Evolutionary conservation across 176 grass and related monocot species (phyloP).

Genomic region (Oropetium thomaeum): DNA sequence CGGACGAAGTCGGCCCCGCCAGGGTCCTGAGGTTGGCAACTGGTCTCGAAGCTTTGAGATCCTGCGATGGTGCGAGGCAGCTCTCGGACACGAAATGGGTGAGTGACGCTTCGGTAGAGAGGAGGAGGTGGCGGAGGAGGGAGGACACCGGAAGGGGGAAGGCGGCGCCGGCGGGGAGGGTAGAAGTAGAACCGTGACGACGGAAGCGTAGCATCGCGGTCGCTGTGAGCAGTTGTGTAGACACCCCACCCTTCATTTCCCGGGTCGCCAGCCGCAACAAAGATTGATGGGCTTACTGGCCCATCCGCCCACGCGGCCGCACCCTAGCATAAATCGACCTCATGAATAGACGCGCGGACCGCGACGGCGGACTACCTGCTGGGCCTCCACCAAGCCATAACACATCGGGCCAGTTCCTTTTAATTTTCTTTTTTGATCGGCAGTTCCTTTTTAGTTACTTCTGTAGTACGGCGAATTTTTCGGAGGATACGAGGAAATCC

Average conservation of each 20-base stretch:
- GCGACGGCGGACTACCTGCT: background rate
- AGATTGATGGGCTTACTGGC: background rate
- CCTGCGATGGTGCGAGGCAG: slow-evolving; percentile 1
- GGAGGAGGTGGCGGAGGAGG: background rate
- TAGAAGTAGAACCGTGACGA: background rate
- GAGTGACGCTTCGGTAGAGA: background rate
- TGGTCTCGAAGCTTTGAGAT: background rate
- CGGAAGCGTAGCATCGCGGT: background rate
- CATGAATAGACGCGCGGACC: background rate
- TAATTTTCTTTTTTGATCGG: no score
- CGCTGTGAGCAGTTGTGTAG: no score
- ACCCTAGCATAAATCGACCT: no score
- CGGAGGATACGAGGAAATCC: no score
- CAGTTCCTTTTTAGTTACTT: no score
- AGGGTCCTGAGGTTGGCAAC: background rate
- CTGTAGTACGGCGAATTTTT: no score
- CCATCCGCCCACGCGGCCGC: no score
- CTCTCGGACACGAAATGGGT: background rate
- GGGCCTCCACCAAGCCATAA: background rate
- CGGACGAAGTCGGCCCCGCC: background rate
- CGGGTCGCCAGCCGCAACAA: no score
- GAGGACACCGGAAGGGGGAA: background rate
- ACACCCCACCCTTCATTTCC: no score
- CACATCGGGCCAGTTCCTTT: background rate
- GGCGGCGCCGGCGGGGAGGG: background rate